A percentile compares a stretch with the other conserved stretches of the same genome.
These are phyloP conservation scores for Helianthus annuus DNA, from an alignment of 129 eudicot species.

Conservation along the genomic window DNA sequence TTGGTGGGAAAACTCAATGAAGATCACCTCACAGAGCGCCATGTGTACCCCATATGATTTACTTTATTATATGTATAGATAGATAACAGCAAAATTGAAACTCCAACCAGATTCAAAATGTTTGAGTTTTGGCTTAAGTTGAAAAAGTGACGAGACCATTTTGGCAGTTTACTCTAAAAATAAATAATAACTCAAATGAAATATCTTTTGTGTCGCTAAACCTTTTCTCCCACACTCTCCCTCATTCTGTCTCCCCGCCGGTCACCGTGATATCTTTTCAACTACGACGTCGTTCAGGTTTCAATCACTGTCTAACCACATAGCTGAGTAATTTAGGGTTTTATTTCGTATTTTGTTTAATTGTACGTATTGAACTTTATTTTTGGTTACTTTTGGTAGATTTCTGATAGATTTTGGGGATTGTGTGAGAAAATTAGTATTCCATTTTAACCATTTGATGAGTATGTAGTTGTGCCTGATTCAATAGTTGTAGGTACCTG, in stretches of 20 bases:
- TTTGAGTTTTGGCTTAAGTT: no score
- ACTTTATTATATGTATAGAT: no score
- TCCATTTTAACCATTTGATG: neutral
- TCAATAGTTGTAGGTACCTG: neutral
- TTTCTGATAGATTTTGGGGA: neutral
- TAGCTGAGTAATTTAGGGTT: neutral
- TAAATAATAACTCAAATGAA: slow-evolving; percentile 7
- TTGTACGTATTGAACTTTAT: neutral
- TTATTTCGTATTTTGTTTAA: neutral
- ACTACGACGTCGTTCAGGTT: no score
- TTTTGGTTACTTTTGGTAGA: neutral
- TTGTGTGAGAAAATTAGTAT: neutral
- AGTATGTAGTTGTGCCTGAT: neutral
- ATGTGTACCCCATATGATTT: no score
- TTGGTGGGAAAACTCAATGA: no score
- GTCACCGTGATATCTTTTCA: neutral
- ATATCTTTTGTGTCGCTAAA: neutral
- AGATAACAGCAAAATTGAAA: no score
- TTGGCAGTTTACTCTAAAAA: no score
- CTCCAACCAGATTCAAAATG: no score
- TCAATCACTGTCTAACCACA: neutral
- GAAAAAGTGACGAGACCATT: no score
- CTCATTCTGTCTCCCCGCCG: slow-evolving; percentile 10
- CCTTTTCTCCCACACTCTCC: neutral
- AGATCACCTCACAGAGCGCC: no score